Evolutionary conservation across 768 basidiomycete species (phyloP).

Genomic region (Russula foetens): DNA sequence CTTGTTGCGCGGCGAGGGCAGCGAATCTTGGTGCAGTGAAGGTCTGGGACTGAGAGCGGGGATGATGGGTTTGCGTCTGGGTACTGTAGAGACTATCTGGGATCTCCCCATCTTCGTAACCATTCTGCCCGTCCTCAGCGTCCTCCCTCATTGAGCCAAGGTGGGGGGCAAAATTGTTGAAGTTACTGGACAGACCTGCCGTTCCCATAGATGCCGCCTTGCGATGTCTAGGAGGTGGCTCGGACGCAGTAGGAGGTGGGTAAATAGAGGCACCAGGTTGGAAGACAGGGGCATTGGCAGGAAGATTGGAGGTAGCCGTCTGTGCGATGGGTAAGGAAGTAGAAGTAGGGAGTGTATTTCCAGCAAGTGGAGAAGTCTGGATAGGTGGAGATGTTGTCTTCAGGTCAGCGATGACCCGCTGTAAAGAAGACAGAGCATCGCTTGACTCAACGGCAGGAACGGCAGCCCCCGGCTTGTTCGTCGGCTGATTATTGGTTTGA

Average conservation of each 20-base stretch:
- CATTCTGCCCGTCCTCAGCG: conserved; percentile 46
- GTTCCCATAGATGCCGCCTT: conserved; percentile 72
- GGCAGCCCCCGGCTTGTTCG: conserved; percentile 29
- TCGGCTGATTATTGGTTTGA: conserved; percentile 34
- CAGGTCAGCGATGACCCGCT: conserved; percentile 89
- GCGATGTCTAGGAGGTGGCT: conserved; percentile 57
- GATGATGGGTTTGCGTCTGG: conserved; percentile 43
- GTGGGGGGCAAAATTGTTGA: conserved; percentile 69
- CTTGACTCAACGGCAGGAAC: conserved; percentile 56
- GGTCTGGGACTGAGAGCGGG: conserved; percentile 71
- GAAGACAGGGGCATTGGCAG: conserved; percentile 64
- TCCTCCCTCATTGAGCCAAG: conserved; percentile 82
- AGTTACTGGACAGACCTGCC: conserved; percentile 47
- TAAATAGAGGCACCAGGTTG: conserved; percentile 59
- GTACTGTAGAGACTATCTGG: conserved; percentile 45
- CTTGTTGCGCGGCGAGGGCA: conserved; percentile 60
- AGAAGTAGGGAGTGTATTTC: conserved; percentile 29
- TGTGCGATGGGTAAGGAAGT: conserved; percentile 44
- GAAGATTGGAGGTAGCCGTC: conserved; percentile 39
- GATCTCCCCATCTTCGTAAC: conserved; percentile 77
- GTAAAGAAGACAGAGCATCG: conserved; percentile 79
- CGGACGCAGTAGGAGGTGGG: conserved; percentile 38
- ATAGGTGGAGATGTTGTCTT: conserved; percentile 73
- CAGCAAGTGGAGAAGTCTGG: conserved; percentile 33
- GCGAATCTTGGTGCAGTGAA: conserved; percentile 89